Base-by-base conservation (phyloP, 352 stramenopile species). In the Globisporangium barbulae region DNA sequence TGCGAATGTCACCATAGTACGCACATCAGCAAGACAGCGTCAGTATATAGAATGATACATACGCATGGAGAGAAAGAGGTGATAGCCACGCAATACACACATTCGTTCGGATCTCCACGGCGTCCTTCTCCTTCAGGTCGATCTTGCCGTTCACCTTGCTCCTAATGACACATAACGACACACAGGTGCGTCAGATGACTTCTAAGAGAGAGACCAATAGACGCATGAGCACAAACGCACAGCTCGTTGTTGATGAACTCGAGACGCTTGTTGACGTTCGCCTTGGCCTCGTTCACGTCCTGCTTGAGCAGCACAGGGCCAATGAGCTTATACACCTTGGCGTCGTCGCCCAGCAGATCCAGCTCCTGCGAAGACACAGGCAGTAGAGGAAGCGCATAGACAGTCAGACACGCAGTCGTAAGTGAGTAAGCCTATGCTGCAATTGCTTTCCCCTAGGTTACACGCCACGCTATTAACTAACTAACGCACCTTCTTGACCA, bases 211-310 rank as follows among this genome's bases (percentile, higher is more conserved):
- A 17, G 5, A 54, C 44, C 33, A 9, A 8, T 12, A 48, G 4
- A 22, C 22, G 5, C 48, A 35, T 3, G 15, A 9, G n/a, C 30
- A 53, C 63, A 58, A 61, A 66, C 79, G 66, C 70, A 93, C 87
- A 98, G 76, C 70, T 99, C 94, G 48, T 94, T 90, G 55, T 89
- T 91, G 72, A 99, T 98, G 68, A 98, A 99, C 78, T 99, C 94
- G 62, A 98, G 81, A 41, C 94, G 84, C 76, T 99, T 98, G 44
- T 89, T 85, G 9, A 99, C 93, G 64, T 98, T 99, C 15, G 90
- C 87, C 69, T 97, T 98, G 50, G 94, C 94, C 68, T 98, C 94
- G 39, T 87, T 79, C 41, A 97, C 79, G 47, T 98, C 94, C 73
- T 99, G 96, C 71, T 98, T 97, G 50, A 99, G 90, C 62, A 99